Conservation (phyloP, 345 rosid genomes). For the Eutrema yunnanense region DNA sequence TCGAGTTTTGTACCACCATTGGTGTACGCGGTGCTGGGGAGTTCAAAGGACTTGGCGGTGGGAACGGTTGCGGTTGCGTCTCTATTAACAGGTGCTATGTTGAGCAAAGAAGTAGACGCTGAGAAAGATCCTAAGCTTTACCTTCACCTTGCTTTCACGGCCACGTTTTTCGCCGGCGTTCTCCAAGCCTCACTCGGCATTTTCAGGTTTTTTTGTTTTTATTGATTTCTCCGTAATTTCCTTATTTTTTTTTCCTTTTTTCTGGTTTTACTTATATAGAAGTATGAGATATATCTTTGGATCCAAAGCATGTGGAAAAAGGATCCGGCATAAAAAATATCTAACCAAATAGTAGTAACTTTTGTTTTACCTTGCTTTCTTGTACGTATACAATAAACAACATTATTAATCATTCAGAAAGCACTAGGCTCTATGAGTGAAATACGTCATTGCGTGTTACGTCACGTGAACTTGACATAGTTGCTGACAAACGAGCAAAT, state of each 20-base stretch:
- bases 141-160: constrained; percentile 67
- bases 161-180: constrained; percentile 84
- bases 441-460: neutral
- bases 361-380: neutral
- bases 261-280: neutral
- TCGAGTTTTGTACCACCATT: constrained; percentile 94
- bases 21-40: constrained; percentile 94
- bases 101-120: constrained; percentile 65
- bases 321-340: neutral
- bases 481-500: neutral
- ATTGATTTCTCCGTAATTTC: no score
- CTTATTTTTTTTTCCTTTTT: neutral
- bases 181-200: constrained; percentile 85
- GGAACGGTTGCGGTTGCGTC: constrained; percentile 93
- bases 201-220: constrained; percentile 45
- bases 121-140: constrained; percentile 55
- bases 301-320: constrained; percentile 5
- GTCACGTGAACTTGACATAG: constrained; percentile 2
- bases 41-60: constrained; percentile 88
- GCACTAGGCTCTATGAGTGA: neutral
- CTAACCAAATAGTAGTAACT: constrained; percentile 4
- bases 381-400: neutral
- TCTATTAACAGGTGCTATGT: constrained; percentile 62
- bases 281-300: neutral
- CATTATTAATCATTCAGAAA: neutral